Conservation (phyloP, 257 asterid genomes). For the Salvia rosmarinus region DNA sequence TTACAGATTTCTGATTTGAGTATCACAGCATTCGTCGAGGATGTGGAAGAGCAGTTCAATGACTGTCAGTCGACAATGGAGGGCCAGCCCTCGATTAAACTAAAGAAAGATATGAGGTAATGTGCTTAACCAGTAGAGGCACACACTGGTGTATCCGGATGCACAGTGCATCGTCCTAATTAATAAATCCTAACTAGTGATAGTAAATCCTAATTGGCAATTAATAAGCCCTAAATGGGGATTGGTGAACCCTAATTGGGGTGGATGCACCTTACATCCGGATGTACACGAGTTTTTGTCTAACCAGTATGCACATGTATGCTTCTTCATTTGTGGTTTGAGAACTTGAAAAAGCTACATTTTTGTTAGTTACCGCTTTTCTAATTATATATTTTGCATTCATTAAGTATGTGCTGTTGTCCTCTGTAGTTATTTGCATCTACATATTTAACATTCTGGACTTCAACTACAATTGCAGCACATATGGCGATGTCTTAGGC, state of each 20-base stretch:
- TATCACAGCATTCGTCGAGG: conserved; percentile 46
- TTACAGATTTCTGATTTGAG: conserved; percentile 49
- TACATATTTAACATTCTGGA: conserved; percentile 22
- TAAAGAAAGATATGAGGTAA: conserved; percentile 65
- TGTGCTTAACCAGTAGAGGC: too few species aligned
- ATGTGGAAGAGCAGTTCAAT: conserved; percentile 53
- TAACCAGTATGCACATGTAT: conserved; percentile 16
- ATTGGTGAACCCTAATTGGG: too few species aligned
- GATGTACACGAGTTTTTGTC: too few species aligned
- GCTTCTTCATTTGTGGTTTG: not conserved
- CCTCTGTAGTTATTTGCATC: not conserved
- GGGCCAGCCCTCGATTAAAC: conserved; percentile 35
- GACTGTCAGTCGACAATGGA: conserved; percentile 36
- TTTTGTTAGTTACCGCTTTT: not conserved
- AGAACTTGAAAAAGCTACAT: not conserved
- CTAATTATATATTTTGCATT: too few species aligned
- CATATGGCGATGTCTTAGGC: conserved; percentile 53
- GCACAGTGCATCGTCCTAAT: too few species aligned
- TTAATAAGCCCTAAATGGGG: too few species aligned
- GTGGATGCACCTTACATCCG: too few species aligned
- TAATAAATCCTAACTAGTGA: too few species aligned
- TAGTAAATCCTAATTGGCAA: too few species aligned
- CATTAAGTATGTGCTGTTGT: not conserved
- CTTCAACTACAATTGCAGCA: conserved; percentile 41
- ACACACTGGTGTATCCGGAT: too few species aligned